These are phyloP conservation scores for Clitocybe nebularis DNA, from an alignment of 1,284 basidiomycete species.

Conservation along the genomic window DNA sequence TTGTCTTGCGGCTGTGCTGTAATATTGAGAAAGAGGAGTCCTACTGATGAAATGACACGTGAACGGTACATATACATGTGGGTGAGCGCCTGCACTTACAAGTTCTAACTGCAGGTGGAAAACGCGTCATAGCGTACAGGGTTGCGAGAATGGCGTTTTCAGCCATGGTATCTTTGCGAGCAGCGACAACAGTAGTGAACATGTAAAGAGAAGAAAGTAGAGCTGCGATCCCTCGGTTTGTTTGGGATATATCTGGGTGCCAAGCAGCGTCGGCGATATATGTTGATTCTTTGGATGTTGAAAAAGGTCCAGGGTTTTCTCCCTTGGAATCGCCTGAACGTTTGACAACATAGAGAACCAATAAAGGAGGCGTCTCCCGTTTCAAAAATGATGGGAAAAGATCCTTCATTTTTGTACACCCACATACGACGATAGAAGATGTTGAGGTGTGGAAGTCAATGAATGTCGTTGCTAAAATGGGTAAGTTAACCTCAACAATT, in stretches of 20 bases:
- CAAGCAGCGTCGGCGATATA: slow-evolving; percentile 18
- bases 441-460: slow-evolving; percentile 23
- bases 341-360: slow-evolving; percentile 16
- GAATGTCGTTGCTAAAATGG: not conserved
- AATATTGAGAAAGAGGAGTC: slow-evolving; percentile 19
- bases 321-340: slow-evolving; percentile 1
- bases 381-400: slow-evolving; percentile 9
- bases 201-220: slow-evolving; percentile 23
- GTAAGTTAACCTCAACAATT: not conserved
- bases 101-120: slow-evolving; percentile 23
- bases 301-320: slow-evolving; percentile 5
- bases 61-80: too few relatives aligned
- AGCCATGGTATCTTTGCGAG: slow-evolving; percentile 12
- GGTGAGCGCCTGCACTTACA: slow-evolving; percentile 15
- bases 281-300: slow-evolving; percentile 18
- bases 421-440: slow-evolving; percentile 18
- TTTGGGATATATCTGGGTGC: slow-evolving; percentile 23
- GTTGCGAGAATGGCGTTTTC: slow-evolving; percentile 20
- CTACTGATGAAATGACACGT: slow-evolving; percentile 22
- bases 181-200: slow-evolving; percentile 16
- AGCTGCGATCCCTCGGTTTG: slow-evolving; percentile 21
- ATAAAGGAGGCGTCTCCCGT: not conserved
- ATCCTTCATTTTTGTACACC: slow-evolving; percentile 17
- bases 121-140: slow-evolving; percentile 18
- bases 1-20: slow-evolving; percentile 18